Evolutionary conservation across 768 basidiomycete species (phyloP), one percentile per base, ranked within the genome.

Genomic region (Phallus indusiatus): DNA sequence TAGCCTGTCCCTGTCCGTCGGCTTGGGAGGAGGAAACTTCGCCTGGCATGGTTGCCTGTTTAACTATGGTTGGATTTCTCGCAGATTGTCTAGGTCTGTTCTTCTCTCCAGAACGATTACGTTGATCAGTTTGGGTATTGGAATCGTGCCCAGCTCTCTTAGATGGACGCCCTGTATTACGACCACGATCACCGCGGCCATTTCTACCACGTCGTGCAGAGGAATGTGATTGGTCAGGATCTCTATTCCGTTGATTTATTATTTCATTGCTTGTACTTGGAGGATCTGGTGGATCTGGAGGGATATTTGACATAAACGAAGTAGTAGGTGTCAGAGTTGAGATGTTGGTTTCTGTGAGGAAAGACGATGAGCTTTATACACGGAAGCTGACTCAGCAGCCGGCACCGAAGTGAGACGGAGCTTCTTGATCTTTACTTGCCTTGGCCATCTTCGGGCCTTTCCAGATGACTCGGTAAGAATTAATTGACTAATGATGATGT

Each of bases 231-330:
- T n/a, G 20, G 21, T 55, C 46, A 46, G 55, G 16, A 14, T 37
- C 48, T 8, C 33, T 17, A 47, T 16, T 33, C 12, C 7, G 11
- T 37, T 11, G n/a, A 47, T 35, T 9, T 58, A 50, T 37, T 3
- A 34, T 12, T 51, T 22, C 50, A 51, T 22, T 34, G 12, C 14
- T 12, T 16, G 50, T 12, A 20, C 28, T 22, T 10, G 48, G 56
- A 42, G 56, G 56, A 28, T 58, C 48, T 4, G 56, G 56, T n/a
- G 56, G 48, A 4, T 58, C 56, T 5, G 56, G 48, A 14, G 56
- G 56, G 21, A 58, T 51, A 46, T 58, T 58, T 35, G 56, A 58
- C 56, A 58, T 58, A 50, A 50, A 58, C 22, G 42, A 47, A 11
- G 9, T n/a, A 42, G 42, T n/a, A 42, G 42, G 9, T n/a, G 42